Evolutionary conservation across 345 rosid species (phyloP), one percentile per base, ranked within the genome.

Genomic region (Erodium maritimum): DNA sequence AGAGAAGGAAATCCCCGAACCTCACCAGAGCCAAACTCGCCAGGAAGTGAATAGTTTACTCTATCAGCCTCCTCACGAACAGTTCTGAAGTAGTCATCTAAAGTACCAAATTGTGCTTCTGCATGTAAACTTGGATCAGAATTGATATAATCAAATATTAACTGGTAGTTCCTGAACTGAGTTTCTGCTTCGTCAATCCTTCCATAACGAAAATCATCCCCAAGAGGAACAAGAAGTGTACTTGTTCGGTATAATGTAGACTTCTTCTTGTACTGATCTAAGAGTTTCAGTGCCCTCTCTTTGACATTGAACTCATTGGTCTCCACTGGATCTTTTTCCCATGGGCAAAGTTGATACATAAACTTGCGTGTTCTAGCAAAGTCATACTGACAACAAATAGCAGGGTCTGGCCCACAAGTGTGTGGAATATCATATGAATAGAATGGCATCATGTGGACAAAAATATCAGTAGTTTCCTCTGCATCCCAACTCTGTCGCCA

Each of bases 401-500:
- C 95, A 78, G 99, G 99, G 71, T 93, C 99, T 21, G 99, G 99
- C 8, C 97, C 99, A 72, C 99, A 93, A 20, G 99, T 93, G 74
- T 93, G 99, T 18, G 99, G 97, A 69, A 90, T 71, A 63, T 93
- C 99, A 55, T 93, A 93, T 21, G 99, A 93, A 73, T 93, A 93
- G 65, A 93, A 90, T 19, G 99, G 99, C 99, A 90, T 93, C 97
- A 89, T 90, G 76, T 93, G 99, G 54, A 84, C 88, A 75, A 93
- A 90, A 13, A 90, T 90, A 69, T 93, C 99, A 18, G 99, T 87
- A 21, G 88, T 79, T 75, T 93, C 99, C 56, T 82, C 84, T 19
- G 76, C 71, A 74, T 93, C 99, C 99, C 99, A 93, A 67, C 87
- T 82, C 62, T 93, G 99, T 67, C 97, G 97, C 97, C 99, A 93